These are phyloP conservation scores for Trebouxia sp. DNA, from an alignment of 139 green algal species.

Conservation along the genomic window DNA sequence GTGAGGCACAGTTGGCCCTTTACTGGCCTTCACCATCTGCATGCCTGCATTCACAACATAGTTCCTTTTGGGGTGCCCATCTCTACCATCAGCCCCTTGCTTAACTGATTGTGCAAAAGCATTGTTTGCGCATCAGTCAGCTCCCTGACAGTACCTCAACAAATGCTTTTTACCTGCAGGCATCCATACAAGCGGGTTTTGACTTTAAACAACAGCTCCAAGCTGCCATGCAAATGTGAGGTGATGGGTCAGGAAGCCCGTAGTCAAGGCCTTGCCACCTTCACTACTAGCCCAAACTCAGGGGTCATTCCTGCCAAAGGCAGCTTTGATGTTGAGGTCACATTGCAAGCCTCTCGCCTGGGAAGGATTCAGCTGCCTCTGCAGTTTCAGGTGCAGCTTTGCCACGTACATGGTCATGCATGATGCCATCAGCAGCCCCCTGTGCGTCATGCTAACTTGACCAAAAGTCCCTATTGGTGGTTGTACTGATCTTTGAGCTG, in stretches of 20 bases:
- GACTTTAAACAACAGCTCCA: conserved; percentile 66
- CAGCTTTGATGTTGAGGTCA: conserved; percentile 57
- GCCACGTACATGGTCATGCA: no score
- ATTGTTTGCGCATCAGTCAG: no score
- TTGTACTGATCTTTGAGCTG: no score
- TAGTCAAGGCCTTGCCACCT: conserved; percentile 58
- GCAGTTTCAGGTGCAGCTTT: conserved; percentile 37
- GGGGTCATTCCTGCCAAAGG: conserved; percentile 62
- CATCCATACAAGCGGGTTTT: conserved; percentile 64
- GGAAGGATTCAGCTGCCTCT: conserved; percentile 76
- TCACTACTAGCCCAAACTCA: conserved; percentile 46
- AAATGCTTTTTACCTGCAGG: conserved; percentile 47
- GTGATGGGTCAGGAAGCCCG: conserved; percentile 59
- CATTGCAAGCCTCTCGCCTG: conserved; percentile 58
- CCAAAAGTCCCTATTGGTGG: no score
- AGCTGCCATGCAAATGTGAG: conserved; percentile 80
- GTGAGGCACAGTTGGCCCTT: background rate
- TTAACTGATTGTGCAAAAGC: no score
- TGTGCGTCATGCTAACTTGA: no score
- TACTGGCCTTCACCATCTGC: background rate
- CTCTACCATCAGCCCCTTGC: no score
- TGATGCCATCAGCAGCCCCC: no score
- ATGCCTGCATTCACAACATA: no score
- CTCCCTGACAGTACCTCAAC: no score
- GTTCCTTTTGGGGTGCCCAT: no score